Conservation (phyloP, 2,329 filamentous ascomycete species). For the Aspergillus jensenii region DNA sequence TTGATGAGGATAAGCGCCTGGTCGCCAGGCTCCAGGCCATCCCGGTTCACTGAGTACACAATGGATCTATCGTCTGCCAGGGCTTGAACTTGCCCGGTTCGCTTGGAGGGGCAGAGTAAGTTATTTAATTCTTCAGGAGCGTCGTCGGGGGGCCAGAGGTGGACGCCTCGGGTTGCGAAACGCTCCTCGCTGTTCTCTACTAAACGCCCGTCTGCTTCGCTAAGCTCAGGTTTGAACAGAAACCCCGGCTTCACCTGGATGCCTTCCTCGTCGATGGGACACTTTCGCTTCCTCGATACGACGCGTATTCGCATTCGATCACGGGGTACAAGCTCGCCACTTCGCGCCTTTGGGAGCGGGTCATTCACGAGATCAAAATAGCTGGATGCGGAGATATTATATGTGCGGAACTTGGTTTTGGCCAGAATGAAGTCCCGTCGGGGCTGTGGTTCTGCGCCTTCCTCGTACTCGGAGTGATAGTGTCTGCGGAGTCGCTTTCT, state of each 20-base stretch:
- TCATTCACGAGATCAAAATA: conserved; percentile 48
- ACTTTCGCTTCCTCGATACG: conserved; percentile 43
- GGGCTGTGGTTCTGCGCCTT: conserved; percentile 18
- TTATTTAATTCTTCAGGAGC: conserved; percentile 37
- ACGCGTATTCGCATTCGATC: conserved; percentile 44
- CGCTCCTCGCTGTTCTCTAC: conserved; percentile 39
- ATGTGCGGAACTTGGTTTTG: conserved; percentile 45
- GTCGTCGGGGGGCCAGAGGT: conserved; percentile 43
- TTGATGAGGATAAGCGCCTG: conserved; percentile 40
- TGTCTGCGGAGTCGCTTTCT: conserved; percentile 38
- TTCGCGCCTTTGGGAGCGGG: conserved; percentile 22
- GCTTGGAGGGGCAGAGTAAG: conserved; percentile 39
- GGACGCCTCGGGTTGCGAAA: conserved; percentile 39
- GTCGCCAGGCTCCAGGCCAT: conserved; percentile 20
- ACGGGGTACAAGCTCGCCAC: conserved; percentile 26
- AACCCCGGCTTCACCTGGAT: conserved; percentile 23
- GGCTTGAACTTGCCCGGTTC: conserved; percentile 34
- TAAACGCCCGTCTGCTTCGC: conserved; percentile 23
- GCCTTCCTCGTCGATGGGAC: conserved; percentile 36
- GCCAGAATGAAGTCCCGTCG: conserved; percentile 45
- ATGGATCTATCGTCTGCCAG: conserved; percentile 41
- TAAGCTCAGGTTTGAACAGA: conserved; percentile 31
- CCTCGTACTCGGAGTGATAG: conserved; percentile 42
- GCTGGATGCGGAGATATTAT: conserved; percentile 40
- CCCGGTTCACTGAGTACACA: conserved; percentile 38